phyloP scores from a whole-genome alignment of 257 asterid genomes.

The Penstemon barbatus region DNA sequence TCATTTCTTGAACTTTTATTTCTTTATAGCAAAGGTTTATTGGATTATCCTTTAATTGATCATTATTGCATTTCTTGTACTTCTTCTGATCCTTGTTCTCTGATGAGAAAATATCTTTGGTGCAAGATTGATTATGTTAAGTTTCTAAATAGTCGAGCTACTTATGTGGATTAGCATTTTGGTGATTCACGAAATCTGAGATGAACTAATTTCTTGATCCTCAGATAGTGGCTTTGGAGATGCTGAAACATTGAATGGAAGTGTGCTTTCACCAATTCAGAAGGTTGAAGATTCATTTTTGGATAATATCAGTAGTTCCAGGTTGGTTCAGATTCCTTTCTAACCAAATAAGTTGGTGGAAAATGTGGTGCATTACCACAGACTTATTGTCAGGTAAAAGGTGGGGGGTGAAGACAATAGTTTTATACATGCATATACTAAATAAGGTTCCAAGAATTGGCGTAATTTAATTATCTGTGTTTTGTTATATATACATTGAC shows the following conservation, averaged over 20 bases:
- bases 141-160: too few relatives aligned
- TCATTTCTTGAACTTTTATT: not conserved
- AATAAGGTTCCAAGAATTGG: slow-evolving; percentile 14
- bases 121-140: too few relatives aligned
- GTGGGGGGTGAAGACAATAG: not conserved
- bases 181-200: slow-evolving; percentile 18
- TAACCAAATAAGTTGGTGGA: not conserved
- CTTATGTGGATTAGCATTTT: too few relatives aligned
- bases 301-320: slow-evolving; percentile 32
- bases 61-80: slow-evolving; percentile 6
- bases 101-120: not conserved
- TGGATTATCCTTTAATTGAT: too few relatives aligned
- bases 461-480: not conserved
- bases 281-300: slow-evolving; percentile 38
- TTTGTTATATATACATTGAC: not conserved
- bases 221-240: slow-evolving; percentile 46
- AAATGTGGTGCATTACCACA: not conserved
- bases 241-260: slow-evolving; percentile 41
- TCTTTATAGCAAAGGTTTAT: too few relatives aligned
- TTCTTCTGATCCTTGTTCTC: not conserved
- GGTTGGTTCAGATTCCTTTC: slow-evolving; percentile 40
- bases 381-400: slow-evolving; percentile 8
- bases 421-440: not conserved
- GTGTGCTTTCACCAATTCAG: slow-evolving; percentile 34
- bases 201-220: slow-evolving; percentile 27